Evolutionary conservation across 176 grass and related monocot species (phyloP).

Genomic region (Puccinellia tenuiflora): DNA sequence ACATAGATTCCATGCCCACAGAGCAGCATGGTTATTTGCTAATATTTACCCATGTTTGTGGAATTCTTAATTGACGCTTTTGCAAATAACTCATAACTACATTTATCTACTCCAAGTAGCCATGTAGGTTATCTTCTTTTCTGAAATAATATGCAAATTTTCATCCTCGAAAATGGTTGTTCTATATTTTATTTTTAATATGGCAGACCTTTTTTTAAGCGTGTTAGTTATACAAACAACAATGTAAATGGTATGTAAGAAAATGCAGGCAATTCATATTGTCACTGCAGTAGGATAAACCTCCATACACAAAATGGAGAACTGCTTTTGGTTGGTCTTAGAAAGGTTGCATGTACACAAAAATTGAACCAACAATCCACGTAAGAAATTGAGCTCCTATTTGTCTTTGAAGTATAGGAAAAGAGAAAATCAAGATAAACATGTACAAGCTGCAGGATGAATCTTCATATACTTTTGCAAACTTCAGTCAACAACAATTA

Average conservation of each 20-base stretch:
- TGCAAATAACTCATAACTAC: neutral
- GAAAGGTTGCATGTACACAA: slow-evolving; percentile 19
- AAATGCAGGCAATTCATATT: neutral
- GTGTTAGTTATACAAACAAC: neutral
- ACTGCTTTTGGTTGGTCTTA: neutral
- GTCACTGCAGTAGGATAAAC: neutral
- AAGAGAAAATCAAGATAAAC: neutral
- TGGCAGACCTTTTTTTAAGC: neutral
- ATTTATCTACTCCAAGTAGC: neutral
- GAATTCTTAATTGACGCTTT: neutral
- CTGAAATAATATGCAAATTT: neutral
- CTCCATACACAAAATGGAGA: neutral
- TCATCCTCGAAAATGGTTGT: neutral
- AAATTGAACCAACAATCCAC: neutral
- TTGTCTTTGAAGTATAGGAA: neutral
- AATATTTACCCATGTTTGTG: neutral
- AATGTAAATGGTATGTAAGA: neutral
- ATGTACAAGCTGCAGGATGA: neutral
- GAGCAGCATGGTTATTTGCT: neutral
- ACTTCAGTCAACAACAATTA: neutral
- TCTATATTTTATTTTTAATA: neutral
- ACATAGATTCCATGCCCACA: neutral
- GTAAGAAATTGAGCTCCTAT: neutral
- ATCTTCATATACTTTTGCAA: neutral
- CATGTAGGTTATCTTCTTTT: neutral